Conservation (phyloP, 129 eudicot species). For the Glebionis coronaria region DNA sequence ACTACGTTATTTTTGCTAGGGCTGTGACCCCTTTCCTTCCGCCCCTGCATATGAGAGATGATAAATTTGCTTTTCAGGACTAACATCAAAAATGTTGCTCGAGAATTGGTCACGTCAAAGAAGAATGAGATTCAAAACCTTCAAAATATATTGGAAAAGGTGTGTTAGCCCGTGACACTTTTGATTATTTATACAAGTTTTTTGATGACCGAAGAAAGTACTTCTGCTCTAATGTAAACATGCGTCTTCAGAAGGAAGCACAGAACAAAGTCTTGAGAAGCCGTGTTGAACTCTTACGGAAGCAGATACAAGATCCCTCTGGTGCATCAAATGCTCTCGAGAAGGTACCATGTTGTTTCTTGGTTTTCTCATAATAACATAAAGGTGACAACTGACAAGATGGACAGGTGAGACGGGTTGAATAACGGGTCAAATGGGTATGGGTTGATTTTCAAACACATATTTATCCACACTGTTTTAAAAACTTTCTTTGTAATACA, state of each 20-base stretch:
- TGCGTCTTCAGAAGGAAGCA: slow-evolving; percentile 46
- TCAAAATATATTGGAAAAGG: slow-evolving; percentile 53
- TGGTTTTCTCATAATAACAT: background rate
- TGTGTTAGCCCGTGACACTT: slow-evolving; percentile 17
- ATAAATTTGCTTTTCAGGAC: slow-evolving; percentile 46
- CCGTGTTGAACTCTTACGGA: slow-evolving; percentile 47
- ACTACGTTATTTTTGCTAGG: too few relatives aligned
- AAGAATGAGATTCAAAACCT: slow-evolving; percentile 54
- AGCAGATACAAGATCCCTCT: slow-evolving; percentile 39
- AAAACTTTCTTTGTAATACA: background rate
- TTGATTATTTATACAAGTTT: slow-evolving; percentile 1
- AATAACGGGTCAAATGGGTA: background rate
- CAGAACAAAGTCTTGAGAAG: slow-evolving; percentile 34
- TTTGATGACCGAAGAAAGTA: background rate
- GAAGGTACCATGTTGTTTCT: slow-evolving; percentile 37
- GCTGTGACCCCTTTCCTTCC: too few relatives aligned
- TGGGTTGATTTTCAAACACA: background rate
- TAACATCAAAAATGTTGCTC: slow-evolving; percentile 44
- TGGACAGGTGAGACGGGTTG: background rate
- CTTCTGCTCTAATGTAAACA: slow-evolving; percentile 9
- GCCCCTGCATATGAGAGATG: slow-evolving; percentile 1
- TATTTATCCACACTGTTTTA: background rate
- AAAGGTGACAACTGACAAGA: slow-evolving; percentile 1
- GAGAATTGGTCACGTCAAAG: slow-evolving; percentile 37
- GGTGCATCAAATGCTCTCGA: slow-evolving; percentile 35